phyloP scores from a whole-genome alignment of 208 protist species.

The Acanthamoeba culbertsoni region DNA sequence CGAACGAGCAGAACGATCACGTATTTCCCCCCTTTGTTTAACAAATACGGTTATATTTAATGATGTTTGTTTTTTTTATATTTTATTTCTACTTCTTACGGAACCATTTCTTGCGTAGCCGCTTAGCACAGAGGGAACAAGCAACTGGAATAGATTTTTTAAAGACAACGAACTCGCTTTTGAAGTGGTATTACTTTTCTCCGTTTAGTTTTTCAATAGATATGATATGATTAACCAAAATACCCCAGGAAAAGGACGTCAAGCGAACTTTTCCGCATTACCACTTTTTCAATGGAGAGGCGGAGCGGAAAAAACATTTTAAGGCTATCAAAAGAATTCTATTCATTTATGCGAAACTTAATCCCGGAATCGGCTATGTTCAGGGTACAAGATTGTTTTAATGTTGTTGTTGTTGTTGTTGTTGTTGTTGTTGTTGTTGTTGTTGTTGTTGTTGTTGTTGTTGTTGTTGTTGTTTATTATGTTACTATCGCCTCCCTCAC shows the following conservation, averaged over 20 bases:
- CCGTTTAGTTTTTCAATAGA: background rate
- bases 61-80: background rate
- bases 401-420: background rate
- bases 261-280: conserved; percentile 77
- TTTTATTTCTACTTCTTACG: background rate
- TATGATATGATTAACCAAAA: background rate
- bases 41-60: background rate
- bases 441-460: background rate
- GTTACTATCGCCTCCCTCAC: background rate
- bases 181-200: conserved; percentile 60
- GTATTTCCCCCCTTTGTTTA: background rate
- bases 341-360: conserved; percentile 83
- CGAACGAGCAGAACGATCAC: conserved; percentile 49
- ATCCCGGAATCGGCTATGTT: conserved; percentile 79
- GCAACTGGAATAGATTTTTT: conserved; percentile 76
- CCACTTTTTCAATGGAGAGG: conserved; percentile 76
- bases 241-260: conserved; percentile 74
- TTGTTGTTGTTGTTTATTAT: background rate
- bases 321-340: conserved; percentile 75
- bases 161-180: conserved; percentile 71
- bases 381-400: background rate
- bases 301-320: background rate
- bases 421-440: background rate
- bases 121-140: conserved; percentile 60
- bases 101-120: conserved; percentile 57